These are phyloP conservation scores for Wakefieldia striispora DNA, from an alignment of 768 basidiomycete species.

Conservation along the genomic window DNA sequence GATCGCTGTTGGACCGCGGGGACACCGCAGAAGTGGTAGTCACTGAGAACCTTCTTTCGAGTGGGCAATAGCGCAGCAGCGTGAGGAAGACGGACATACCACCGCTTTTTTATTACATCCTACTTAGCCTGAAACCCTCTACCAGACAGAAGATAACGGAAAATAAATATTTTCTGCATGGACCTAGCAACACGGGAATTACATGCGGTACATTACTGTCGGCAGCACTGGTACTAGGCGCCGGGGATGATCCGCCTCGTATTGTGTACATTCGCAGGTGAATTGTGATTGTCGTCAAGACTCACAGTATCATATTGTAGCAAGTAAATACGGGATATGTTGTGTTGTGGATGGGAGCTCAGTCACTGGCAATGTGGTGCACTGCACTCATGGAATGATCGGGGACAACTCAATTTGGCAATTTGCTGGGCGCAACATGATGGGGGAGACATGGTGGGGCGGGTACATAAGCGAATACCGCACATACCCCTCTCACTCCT, in stretches of 20 bases:
- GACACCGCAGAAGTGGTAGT: neutral
- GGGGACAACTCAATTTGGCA: constrained; percentile 7
- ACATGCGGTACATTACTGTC: constrained; percentile 7
- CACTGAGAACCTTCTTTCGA: neutral
- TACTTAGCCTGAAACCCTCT: too few relatives aligned
- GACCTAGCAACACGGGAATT: constrained; percentile 59
- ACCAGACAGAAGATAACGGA: constrained; percentile 37
- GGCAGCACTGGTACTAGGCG: too few relatives aligned
- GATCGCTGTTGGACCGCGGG: neutral
- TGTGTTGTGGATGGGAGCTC: too few relatives aligned
- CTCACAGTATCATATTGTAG: too few relatives aligned
- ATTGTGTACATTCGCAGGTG: neutral
- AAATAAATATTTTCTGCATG: constrained; percentile 44
- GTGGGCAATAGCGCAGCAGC: too few relatives aligned
- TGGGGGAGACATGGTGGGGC: constrained; percentile 1
- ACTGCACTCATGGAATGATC: neutral
- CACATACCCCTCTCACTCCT: constrained; percentile 18
- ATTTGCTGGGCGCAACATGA: constrained; percentile 13
- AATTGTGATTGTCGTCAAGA: too few relatives aligned
- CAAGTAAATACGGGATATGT: too few relatives aligned
- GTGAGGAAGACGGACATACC: too few relatives aligned
- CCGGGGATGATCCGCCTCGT: too few relatives aligned
- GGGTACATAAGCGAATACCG: constrained; percentile 28
- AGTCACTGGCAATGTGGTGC: too few relatives aligned
- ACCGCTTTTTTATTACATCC: too few relatives aligned